A percentile compares a stretch with the other conserved stretches of the same genome.
These are phyloP conservation scores for Aureobasidium sp. DNA, from an alignment of 2,329 filamentous ascomycete genomes.

Conservation along the genomic window DNA sequence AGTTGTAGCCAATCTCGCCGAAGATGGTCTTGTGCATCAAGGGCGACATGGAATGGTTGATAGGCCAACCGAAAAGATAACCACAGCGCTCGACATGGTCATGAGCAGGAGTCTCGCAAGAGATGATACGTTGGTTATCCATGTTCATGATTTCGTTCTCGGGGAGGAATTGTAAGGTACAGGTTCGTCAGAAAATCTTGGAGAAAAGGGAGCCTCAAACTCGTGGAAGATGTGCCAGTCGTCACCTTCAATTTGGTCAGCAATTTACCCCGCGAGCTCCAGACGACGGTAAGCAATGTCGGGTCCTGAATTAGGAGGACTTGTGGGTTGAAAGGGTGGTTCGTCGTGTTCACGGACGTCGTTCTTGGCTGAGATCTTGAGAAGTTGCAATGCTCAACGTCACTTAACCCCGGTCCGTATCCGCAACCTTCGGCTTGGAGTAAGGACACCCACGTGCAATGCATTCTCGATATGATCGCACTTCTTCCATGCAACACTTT, in stretches of 20 bases:
- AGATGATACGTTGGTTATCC: slow-evolving; percentile 9
- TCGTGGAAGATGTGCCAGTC: slow-evolving; percentile 1
- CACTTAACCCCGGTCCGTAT: background rate
- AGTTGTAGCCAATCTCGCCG: slow-evolving; percentile 43
- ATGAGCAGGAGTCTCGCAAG: slow-evolving; percentile 9
- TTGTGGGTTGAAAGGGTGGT: background rate
- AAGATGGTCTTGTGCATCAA: slow-evolving; percentile 50
- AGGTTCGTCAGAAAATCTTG: background rate
- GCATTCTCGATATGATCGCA: too few relatives aligned
- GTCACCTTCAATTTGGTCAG: slow-evolving; percentile 1
- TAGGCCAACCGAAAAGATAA: slow-evolving; percentile 51
- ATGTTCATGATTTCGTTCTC: background rate
- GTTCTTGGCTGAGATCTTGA: background rate
- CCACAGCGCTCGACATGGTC: slow-evolving; percentile 42
- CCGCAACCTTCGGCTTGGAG: background rate
- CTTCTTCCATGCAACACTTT: too few relatives aligned
- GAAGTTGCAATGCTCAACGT: background rate
- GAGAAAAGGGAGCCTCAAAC: background rate
- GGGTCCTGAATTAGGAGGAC: background rate
- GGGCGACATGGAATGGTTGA: slow-evolving; percentile 51
- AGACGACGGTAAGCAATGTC: slow-evolving; percentile 7
- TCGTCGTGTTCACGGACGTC: background rate
- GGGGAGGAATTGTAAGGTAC: background rate
- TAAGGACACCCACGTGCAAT: background rate
- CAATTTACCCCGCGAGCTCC: slow-evolving; percentile 9